Base-by-base conservation (phyloP, 2,329 filamentous ascomycete genomes). In the Phoma herbarum region DNA sequence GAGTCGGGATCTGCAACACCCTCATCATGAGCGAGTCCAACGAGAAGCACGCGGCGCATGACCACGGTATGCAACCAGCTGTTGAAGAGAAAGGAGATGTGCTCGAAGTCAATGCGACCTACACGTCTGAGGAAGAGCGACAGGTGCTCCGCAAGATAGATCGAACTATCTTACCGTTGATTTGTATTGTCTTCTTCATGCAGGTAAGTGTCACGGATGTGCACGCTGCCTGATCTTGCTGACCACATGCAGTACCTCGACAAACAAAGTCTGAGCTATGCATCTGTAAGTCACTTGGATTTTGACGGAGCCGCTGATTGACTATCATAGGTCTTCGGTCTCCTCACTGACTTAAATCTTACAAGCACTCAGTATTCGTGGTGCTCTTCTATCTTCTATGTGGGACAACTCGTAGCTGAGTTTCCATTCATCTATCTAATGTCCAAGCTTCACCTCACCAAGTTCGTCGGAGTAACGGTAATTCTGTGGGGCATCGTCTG, bases 351-450 rank as follows among this genome's bases (percentile, higher is more conserved):
- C 56, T 73, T 84, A 8, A 67, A 79, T 0, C 69, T 85, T 63
- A 78, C 76, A 1, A 78, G 77, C 43, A 68, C 66, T 3, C 76
- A 85, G 51, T 85, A 83, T 61, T 83, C 81, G 1, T 84, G 83
- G 83, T 78, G 73, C 28, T 78, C 72, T 10, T 79, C 76, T 8
- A 78, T 82, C 59, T 82, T 82, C 68, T 82, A 80, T 64, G 62
- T 83, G 25, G 77, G 77, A 46, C 61, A 64, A 42, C 52, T 68
- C 10, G 50, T 82, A 2, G 77, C 81, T 0, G 82, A 83, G 59
- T 83, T 79, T 55, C 82, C 82, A 1, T 82, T 81, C 57, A 82
- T 82, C 47, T 84, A 83, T 62, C 69, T 84, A 11, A 84, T 85
- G 82, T 80, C 77, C 31, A 74, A 78, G 4, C 73, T 85, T 4